A percentile compares a stretch with the other conserved stretches of the same genome.
Conservation (phyloP, 2,329 filamentous ascomycete genomes). For the Microdochium trichocladiopsis region DNA sequence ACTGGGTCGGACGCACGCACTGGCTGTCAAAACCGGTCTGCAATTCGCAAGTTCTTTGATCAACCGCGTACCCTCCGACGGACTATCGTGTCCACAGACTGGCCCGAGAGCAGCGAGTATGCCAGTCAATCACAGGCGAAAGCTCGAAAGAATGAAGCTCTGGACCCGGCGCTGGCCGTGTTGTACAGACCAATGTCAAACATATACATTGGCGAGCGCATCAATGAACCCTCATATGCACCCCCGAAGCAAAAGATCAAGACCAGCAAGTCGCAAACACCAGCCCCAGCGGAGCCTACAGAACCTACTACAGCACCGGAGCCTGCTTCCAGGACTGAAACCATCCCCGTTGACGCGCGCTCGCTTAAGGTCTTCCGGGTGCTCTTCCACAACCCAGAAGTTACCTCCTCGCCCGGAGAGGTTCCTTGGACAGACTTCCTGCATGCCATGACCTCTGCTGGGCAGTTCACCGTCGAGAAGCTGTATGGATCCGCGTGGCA, state of each 20-base stretch:
- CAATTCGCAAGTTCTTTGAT: neutral
- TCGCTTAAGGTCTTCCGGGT: constrained; percentile 25
- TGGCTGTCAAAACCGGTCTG: neutral
- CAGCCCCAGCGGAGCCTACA: neutral
- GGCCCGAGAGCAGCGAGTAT: neutral
- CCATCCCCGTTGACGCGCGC: constrained; percentile 19
- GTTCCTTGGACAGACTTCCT: constrained; percentile 46
- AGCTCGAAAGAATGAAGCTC: neutral
- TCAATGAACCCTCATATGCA: neutral
- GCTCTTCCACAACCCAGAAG: constrained; percentile 31
- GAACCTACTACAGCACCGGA: neutral
- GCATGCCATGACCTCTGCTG: constrained; percentile 39
- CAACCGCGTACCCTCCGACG: neutral
- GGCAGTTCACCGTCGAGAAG: constrained; percentile 43
- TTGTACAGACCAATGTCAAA: constrained; percentile 15
- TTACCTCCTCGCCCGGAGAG: constrained; percentile 33
- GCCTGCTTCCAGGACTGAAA: neutral
- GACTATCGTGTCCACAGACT: neutral
- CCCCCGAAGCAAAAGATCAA: constrained; percentile 9
- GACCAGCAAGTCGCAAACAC: constrained; percentile 13
- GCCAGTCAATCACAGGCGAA: neutral
- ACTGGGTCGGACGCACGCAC: neutral
- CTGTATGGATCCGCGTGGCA: constrained; percentile 56
- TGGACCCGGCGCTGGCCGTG: neutral
- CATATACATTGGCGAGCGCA: constrained; percentile 8